Evolutionary conservation across 768 basidiomycete genomes (phyloP).

Genomic region (Gymnopilus junonius): DNA sequence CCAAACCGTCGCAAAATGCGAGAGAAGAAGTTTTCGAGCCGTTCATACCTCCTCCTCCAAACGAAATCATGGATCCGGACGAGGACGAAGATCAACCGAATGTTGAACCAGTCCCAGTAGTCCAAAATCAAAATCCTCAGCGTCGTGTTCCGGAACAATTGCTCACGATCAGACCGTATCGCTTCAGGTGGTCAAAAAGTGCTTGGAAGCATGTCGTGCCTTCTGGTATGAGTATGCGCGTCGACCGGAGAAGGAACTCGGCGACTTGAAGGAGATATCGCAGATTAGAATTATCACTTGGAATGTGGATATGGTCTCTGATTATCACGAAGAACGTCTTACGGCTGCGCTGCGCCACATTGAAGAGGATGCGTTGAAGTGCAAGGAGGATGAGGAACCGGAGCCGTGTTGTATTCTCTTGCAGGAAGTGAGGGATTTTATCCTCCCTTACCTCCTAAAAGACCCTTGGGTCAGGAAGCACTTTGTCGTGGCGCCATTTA

Average conservation of each 20-base stretch:
- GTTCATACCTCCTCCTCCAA: not conserved
- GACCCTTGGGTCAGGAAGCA: constrained; percentile 66
- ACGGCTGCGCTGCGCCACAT: constrained; percentile 55
- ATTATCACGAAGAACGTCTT: constrained; percentile 47
- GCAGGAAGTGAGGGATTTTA: constrained; percentile 61
- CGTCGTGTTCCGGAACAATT: constrained; percentile 17
- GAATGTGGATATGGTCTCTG: constrained; percentile 64
- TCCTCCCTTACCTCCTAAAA: constrained; percentile 52
- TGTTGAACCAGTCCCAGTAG: not conserved
- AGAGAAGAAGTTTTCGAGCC: constrained; percentile 10
- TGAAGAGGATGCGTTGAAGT: constrained; percentile 53
- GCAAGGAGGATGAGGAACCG: constrained; percentile 49
- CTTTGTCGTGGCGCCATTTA: constrained; percentile 63
- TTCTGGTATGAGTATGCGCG: constrained; percentile 26
- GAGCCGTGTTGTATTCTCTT: constrained; percentile 67
- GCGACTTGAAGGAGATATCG: constrained; percentile 30
- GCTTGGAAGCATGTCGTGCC: constrained; percentile 51
- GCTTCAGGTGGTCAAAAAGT: constrained; percentile 41
- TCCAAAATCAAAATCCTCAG: not conserved
- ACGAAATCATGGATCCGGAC: not conserved
- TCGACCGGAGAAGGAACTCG: constrained; percentile 26
- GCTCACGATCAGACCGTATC: constrained; percentile 40
- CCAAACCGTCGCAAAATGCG: constrained; percentile 9
- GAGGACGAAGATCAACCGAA: constrained; percentile 12
- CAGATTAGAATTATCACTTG: constrained; percentile 64